phyloP scores from a whole-genome alignment of 441 rosid species.

The Euphorbia schlechtendalii region DNA sequence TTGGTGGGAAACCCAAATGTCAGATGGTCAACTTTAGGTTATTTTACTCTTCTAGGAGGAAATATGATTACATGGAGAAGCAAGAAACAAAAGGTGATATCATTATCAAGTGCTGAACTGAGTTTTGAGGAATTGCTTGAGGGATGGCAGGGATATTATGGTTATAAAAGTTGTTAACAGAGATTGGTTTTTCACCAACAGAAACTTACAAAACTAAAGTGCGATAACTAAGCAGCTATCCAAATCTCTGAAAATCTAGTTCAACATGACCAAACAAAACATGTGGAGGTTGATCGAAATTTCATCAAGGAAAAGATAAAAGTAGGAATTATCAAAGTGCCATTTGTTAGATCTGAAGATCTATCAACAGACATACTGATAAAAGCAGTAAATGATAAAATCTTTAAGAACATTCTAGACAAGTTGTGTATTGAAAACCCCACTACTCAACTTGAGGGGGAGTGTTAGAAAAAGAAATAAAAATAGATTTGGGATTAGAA shows the following conservation, averaged over 20 bases:
- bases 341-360: background rate
- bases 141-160: background rate
- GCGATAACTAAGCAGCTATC: background rate
- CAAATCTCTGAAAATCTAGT: background rate
- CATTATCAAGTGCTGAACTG: background rate
- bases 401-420: background rate
- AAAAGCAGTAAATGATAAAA: background rate
- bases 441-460: background rate
- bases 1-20: background rate
- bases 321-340: background rate
- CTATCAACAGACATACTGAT: background rate
- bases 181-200: background rate
- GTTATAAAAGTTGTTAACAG: background rate
- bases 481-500: no score
- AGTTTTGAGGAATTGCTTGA: background rate
- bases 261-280: background rate
- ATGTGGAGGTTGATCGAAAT: background rate
- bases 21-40: background rate
- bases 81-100: background rate
- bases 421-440: background rate
- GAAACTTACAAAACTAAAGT: background rate
- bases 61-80: background rate
- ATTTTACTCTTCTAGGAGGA: background rate
- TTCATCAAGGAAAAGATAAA: background rate
- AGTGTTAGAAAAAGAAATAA: background rate